Conservation (phyloP, 108 stramenopile genomes). For the Skeletonema grethae region DNA sequence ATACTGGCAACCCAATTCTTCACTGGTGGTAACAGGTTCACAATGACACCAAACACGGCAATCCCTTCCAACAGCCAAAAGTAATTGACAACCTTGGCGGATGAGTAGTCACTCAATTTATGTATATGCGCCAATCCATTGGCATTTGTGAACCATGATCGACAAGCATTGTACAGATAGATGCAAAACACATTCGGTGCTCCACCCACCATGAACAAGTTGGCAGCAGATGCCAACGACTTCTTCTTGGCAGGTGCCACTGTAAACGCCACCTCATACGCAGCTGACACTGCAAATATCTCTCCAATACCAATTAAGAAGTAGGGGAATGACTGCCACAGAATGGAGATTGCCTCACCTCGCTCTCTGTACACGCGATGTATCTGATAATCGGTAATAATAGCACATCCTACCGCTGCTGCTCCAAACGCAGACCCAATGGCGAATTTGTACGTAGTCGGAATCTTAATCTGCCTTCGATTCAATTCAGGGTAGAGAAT, state of each 20-base stretch:
- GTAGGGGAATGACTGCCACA: slow-evolving; percentile 82
- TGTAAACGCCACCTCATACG: slow-evolving; percentile 87
- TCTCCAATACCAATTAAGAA: slow-evolving; percentile 85
- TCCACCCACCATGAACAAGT: slow-evolving; percentile 84
- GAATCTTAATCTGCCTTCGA: slow-evolving; percentile 65
- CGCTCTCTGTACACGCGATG: slow-evolving; percentile 55
- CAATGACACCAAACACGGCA: slow-evolving; percentile 62
- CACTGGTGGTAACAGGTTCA: slow-evolving; percentile 67
- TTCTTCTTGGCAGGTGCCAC: slow-evolving; percentile 77
- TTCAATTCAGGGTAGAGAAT: slow-evolving; percentile 68
- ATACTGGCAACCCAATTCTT: slow-evolving; percentile 60
- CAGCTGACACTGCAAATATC: slow-evolving; percentile 84
- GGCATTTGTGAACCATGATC: slow-evolving; percentile 64
- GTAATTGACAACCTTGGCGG: slow-evolving; percentile 71
- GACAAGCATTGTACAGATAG: slow-evolving; percentile 64
- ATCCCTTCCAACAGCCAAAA: slow-evolving; percentile 68
- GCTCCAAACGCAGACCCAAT: slow-evolving; percentile 76
- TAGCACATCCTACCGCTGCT: slow-evolving; percentile 68
- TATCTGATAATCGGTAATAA: slow-evolving; percentile 72
- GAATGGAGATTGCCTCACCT: slow-evolving; percentile 65
- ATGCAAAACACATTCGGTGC: slow-evolving; percentile 84
- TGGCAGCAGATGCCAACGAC: slow-evolving; percentile 74
- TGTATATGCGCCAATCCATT: slow-evolving; percentile 61
- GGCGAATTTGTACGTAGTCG: slow-evolving; percentile 86
- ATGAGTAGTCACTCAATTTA: slow-evolving; percentile 66